Conservation (phyloP, 306 rosid species). For the Glycine tomentella region DNA sequence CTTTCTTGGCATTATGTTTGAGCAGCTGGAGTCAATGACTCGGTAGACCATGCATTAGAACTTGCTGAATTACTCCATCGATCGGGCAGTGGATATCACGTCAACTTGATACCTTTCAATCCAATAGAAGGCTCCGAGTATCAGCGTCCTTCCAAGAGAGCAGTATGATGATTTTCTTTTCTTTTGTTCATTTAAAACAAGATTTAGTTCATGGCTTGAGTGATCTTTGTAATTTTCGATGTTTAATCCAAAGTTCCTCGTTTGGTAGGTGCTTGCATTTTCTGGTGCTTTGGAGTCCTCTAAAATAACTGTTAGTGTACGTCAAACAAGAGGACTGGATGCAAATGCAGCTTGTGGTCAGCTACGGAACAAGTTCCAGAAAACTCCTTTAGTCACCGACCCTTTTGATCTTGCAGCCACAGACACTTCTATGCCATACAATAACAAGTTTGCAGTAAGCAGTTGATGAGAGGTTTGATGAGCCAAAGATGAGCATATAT, state of each 20-base stretch:
- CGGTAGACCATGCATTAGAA: slow-evolving; percentile 78
- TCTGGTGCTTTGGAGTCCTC: slow-evolving; percentile 72
- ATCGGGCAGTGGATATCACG: slow-evolving; percentile 77
- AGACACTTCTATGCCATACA: not conserved
- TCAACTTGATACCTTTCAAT: slow-evolving; percentile 94
- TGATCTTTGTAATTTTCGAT: not conserved
- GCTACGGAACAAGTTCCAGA: slow-evolving; percentile 87
- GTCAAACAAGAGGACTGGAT: slow-evolving; percentile 94
- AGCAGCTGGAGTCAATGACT: slow-evolving; percentile 95
- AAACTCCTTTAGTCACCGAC: slow-evolving; percentile 60
- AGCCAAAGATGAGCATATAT: slow-evolving; percentile 39
- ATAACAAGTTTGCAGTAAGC: slow-evolving; percentile 38
- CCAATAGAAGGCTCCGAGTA: slow-evolving; percentile 94
- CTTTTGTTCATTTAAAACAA: slow-evolving; percentile 21
- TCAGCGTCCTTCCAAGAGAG: slow-evolving; percentile 82
- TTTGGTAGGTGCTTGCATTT: slow-evolving; percentile 79
- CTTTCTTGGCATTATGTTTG: slow-evolving; percentile 47
- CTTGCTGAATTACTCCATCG: slow-evolving; percentile 80
- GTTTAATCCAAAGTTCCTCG: slow-evolving; percentile 5
- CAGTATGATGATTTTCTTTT: slow-evolving; percentile 57
- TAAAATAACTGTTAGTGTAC: slow-evolving; percentile 76
- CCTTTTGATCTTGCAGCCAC: slow-evolving; percentile 63
- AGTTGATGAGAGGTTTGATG: too few species aligned
- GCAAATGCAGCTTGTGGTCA: slow-evolving; percentile 99
- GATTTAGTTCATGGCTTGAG: slow-evolving; percentile 35